Conservation (phyloP, 768 basidiomycete species). For the Amanita phalloides region DNA sequence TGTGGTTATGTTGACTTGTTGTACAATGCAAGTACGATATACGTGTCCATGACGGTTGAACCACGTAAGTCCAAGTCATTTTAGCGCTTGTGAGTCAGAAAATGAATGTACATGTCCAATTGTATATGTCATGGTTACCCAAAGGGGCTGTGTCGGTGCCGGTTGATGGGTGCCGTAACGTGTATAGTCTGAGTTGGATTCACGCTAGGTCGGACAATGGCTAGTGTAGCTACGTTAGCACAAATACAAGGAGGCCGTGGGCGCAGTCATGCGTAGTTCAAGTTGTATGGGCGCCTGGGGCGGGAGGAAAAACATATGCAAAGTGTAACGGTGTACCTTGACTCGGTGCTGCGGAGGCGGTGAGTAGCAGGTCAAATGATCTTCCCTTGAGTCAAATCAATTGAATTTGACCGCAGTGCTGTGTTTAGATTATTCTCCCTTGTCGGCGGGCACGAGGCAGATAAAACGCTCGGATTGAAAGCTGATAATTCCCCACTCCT, state of each 20-base stretch:
- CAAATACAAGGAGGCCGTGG: neutral
- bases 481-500: too few relatives aligned
- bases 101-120: neutral
- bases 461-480: neutral
- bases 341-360: conserved; percentile 3
- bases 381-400: neutral
- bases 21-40: too few relatives aligned
- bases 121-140: neutral
- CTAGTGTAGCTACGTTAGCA: neutral
- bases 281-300: too few relatives aligned
- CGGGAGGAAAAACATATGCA: neutral
- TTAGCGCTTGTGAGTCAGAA: neutral
- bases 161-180: neutral
- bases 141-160: conserved; percentile 1
- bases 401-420: neutral
- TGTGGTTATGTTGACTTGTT: too few relatives aligned
- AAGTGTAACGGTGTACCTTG: neutral
- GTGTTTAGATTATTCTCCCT: neutral
- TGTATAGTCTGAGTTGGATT: too few relatives aligned
- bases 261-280: neutral
- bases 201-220: too few relatives aligned
- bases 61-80: neutral
- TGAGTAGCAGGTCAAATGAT: neutral
- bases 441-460: neutral
- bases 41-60: too few relatives aligned